These are phyloP conservation scores for Cryphonectria japonica DNA, from an alignment of 2,329 filamentous ascomycete genomes.

Conservation along the genomic window DNA sequence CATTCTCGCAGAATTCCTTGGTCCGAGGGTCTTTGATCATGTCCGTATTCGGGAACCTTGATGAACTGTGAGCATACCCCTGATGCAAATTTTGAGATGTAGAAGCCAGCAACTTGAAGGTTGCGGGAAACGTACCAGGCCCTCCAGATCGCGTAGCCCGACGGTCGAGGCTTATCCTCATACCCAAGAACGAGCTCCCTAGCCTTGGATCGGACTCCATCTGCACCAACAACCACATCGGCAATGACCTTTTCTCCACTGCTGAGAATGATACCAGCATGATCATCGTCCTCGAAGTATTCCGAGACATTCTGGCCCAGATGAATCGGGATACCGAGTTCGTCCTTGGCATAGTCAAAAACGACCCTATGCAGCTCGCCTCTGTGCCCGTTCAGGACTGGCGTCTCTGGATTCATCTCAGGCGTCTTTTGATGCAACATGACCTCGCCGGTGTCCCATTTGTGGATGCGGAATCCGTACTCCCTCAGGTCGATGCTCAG, in stretches of 20 bases:
- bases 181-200: slow-evolving; percentile 55
- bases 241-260: slow-evolving; percentile 50
- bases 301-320: slow-evolving; percentile 54
- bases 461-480: slow-evolving; percentile 66
- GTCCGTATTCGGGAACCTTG: slow-evolving; percentile 52
- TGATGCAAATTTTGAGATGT: background rate
- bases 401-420: slow-evolving; percentile 48
- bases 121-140: slow-evolving; percentile 48
- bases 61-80: background rate
- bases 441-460: slow-evolving; percentile 62
- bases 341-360: slow-evolving; percentile 59
- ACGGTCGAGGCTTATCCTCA: slow-evolving; percentile 55
- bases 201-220: slow-evolving; percentile 59
- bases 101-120: too few species aligned
- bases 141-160: slow-evolving; percentile 56
- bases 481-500: slow-evolving; percentile 55
- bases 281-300: slow-evolving; percentile 57
- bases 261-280: slow-evolving; percentile 56
- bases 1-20: slow-evolving; percentile 57
- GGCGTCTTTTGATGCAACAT: slow-evolving; percentile 59
- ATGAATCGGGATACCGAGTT: slow-evolving; percentile 59
- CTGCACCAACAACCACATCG: slow-evolving; percentile 58
- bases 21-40: slow-evolving; percentile 57
- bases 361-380: slow-evolving; percentile 64
- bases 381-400: slow-evolving; percentile 63